phyloP scores from a whole-genome alignment of 2,329 filamentous ascomycete genomes.

The Hyphodiscus sp. region DNA sequence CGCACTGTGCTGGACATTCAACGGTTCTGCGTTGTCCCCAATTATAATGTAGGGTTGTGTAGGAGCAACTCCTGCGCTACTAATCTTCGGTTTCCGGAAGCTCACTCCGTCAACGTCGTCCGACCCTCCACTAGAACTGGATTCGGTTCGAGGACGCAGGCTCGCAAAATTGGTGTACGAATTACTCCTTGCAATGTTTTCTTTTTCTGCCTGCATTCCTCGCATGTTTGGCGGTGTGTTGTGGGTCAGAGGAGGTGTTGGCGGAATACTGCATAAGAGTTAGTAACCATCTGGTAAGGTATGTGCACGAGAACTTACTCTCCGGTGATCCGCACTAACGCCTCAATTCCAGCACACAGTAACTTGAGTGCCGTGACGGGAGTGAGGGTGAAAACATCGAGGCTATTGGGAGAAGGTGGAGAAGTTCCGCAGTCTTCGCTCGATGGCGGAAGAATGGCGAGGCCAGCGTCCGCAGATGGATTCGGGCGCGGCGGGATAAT shows the following conservation, averaged over 20 bases:
- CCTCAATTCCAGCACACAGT: slow-evolving; percentile 65
- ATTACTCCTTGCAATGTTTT: slow-evolving; percentile 50
- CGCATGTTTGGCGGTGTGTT: slow-evolving; percentile 60
- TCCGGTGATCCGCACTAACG: slow-evolving; percentile 64
- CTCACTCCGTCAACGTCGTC: slow-evolving; percentile 49
- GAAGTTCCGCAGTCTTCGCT: slow-evolving; percentile 24
- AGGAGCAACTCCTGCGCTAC: slow-evolving; percentile 20
- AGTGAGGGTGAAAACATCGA: slow-evolving; percentile 68
- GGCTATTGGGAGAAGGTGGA: slow-evolving; percentile 33
- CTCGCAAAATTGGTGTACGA: slow-evolving; percentile 39
- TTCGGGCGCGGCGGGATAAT: slow-evolving; percentile 26
- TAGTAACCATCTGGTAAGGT: background rate
- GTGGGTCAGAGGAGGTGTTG: slow-evolving; percentile 64
- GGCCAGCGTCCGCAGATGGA: slow-evolving; percentile 26
- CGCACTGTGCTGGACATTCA: slow-evolving; percentile 73
- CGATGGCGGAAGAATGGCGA: slow-evolving; percentile 12
- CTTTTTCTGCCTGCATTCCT: slow-evolving; percentile 56
- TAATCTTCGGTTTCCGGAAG: slow-evolving; percentile 34
- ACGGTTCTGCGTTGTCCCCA: slow-evolving; percentile 63
- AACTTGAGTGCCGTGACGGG: slow-evolving; percentile 72
- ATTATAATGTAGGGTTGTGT: slow-evolving; percentile 50
- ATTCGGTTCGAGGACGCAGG: slow-evolving; percentile 22
- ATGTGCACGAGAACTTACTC: slow-evolving; percentile 39
- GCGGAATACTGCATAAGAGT: slow-evolving; percentile 45
- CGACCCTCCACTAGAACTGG: slow-evolving; percentile 18